phyloP scores from a whole-genome alignment of 768 basidiomycete species.

The Mycena haematopus region DNA sequence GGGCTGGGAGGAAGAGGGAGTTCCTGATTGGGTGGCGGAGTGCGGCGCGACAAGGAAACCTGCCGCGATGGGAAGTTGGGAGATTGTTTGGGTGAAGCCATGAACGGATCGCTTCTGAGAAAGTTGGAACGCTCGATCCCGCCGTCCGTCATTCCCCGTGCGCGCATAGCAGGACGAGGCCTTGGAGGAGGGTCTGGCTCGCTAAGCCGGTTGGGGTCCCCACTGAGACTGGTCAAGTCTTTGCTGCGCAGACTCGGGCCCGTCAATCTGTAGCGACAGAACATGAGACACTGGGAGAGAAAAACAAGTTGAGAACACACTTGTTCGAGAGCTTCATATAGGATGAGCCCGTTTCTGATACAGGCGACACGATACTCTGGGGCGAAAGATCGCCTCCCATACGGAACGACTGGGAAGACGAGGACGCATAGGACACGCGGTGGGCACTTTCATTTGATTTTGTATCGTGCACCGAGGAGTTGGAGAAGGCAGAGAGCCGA shows the following conservation, averaged over 20 bases:
- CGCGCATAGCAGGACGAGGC: conserved; percentile 49
- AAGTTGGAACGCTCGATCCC: conserved; percentile 42
- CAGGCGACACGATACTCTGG: conserved; percentile 22
- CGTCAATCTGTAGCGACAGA: conserved; percentile 26
- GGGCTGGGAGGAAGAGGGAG: conserved; percentile 52
- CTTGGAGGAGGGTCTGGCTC: conserved; percentile 39
- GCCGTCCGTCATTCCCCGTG: conserved; percentile 57
- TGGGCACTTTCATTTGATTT: conserved; percentile 48
- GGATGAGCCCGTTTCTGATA: conserved; percentile 15
- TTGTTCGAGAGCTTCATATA: conserved; percentile 25
- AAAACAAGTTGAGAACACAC: conserved; percentile 19
- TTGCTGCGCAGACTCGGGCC: conserved; percentile 28
- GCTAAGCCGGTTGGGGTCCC: conserved; percentile 40
- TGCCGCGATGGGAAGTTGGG: conserved; percentile 41
- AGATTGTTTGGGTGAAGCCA: conserved; percentile 14
- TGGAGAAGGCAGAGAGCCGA: conserved; percentile 61
- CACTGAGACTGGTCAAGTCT: conserved; percentile 13
- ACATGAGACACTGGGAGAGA: background rate
- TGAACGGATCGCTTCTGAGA: conserved; percentile 32
- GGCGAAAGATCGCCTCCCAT: conserved; percentile 39
- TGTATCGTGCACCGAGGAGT: conserved; percentile 52
- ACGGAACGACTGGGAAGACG: conserved; percentile 59
- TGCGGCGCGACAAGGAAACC: conserved; percentile 51
- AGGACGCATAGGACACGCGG: conserved; percentile 62
- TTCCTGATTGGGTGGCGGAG: conserved; percentile 55